Percentiles rank a stretch among this genome's conserved stretches.
Conservation (phyloP, 2,329 filamentous ascomycete genomes). For the Apiospora arundinis region DNA sequence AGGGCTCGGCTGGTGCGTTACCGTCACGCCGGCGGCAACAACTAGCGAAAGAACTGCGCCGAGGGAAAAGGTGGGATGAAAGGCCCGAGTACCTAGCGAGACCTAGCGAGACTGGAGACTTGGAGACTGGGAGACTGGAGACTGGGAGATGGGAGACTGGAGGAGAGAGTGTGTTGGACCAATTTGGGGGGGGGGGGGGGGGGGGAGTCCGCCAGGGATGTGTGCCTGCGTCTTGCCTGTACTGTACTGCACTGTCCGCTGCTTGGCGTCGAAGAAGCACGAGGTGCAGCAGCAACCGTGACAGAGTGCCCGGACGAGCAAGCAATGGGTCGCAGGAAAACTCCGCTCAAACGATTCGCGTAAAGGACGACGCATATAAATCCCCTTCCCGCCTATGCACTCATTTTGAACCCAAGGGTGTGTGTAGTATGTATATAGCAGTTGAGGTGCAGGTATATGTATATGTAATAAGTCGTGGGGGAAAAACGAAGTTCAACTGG, state of each 20-base stretch:
- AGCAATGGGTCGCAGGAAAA: slow-evolving; percentile 1
- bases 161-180: not conserved
- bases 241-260: slow-evolving; percentile 14
- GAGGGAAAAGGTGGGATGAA: slow-evolving; percentile 20
- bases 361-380: not conserved
- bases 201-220: slow-evolving; percentile 2
- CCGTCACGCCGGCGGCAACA: slow-evolving; percentile 17
- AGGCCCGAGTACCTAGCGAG: slow-evolving; percentile 22
- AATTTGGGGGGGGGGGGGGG: not conserved
- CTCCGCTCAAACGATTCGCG: slow-evolving; percentile 1
- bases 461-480: no score
- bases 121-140: not conserved
- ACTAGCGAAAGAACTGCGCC: slow-evolving; percentile 11
- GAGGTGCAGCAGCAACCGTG: slow-evolving; percentile 10
- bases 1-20: slow-evolving; percentile 20
- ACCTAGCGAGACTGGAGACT: not conserved
- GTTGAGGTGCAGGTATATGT: not conserved
- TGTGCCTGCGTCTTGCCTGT: not conserved
- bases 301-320: not conserved
- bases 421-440: not conserved
- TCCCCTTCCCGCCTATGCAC: not conserved
- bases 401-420: not conserved
- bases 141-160: not conserved
- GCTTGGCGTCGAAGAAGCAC: not conserved
- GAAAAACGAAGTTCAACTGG: not conserved